A percentile compares a stretch with the other conserved stretches of the same genome.
These are phyloP conservation scores for Gossypium davidsonii DNA, from an alignment of 441 rosid genomes.

Conservation along the genomic window DNA sequence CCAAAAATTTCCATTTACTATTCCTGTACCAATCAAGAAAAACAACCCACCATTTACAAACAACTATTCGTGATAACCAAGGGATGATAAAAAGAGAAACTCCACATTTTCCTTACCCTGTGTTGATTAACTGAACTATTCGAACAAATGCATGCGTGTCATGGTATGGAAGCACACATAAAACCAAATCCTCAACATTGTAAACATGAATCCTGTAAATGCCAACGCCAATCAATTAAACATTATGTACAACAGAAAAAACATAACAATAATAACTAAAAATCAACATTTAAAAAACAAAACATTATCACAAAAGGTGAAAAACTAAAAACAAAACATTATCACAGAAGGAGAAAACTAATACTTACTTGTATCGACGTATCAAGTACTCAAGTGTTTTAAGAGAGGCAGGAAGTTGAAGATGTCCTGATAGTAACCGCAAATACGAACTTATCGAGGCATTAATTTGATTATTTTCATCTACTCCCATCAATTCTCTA, in stretches of 20 bases:
- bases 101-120: conserved; percentile 47
- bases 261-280: too few species aligned
- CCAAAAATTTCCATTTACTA: conserved; percentile 88
- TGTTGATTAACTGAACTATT: conserved; percentile 67
- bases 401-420: conserved; percentile 58
- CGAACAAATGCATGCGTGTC: conserved; percentile 87
- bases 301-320: not conserved
- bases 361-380: conserved; percentile 76
- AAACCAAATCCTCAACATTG: conserved; percentile 73
- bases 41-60: conserved; percentile 12
- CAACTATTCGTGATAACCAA: not conserved
- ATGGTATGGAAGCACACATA: conserved; percentile 83
- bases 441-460: conserved; percentile 53
- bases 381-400: conserved; percentile 90
- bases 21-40: conserved; percentile 43
- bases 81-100: not conserved
- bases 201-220: conserved; percentile 69
- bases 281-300: not conserved
- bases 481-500: conserved; percentile 61
- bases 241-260: too few species aligned
- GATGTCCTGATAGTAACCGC: conserved; percentile 62
- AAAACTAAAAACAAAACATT: not conserved
- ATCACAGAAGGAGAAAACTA: not conserved
- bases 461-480: conserved; percentile 60
- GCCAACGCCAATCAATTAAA: conserved; percentile 9